A percentile compares a stretch with the other conserved stretches of the same genome.
These are phyloP conservation scores for Bimuria novae-zelandiae DNA, from an alignment of 2,329 filamentous ascomycete species.

Conservation along the genomic window DNA sequence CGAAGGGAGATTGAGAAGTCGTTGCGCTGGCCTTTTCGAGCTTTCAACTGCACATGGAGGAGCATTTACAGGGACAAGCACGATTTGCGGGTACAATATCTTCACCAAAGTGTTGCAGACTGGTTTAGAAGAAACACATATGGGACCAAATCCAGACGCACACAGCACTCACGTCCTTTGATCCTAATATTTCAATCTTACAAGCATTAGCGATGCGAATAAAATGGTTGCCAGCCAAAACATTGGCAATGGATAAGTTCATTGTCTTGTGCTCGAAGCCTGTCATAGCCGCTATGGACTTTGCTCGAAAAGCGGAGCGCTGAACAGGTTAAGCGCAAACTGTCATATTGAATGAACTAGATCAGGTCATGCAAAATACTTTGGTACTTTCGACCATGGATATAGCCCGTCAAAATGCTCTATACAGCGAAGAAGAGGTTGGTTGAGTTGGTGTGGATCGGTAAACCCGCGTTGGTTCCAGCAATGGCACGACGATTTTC, in stretches of 20 bases:
- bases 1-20: constrained; percentile 1
- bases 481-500: background rate
- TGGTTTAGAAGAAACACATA: background rate
- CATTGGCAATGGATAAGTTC: background rate
- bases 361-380: background rate
- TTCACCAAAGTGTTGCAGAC: background rate
- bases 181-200: background rate
- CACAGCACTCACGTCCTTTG: background rate
- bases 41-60: background rate
- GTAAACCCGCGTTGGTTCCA: background rate
- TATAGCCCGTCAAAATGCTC: too few species aligned
- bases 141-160: background rate
- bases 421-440: background rate
- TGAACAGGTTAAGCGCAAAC: background rate
- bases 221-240: background rate
- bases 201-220: background rate
- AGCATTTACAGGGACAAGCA: background rate
- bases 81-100: background rate
- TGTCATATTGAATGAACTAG: background rate
- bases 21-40: constrained; percentile 1
- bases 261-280: background rate
- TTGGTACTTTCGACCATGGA: background rate
- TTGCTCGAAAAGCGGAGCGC: background rate
- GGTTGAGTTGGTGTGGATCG: background rate
- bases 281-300: too few species aligned